A percentile compares a stretch with the other conserved stretches of the same genome.
phyloP scores from a whole-genome alignment of 1,284 basidiomycete genomes.

The Microbotryum lychnidis-dioicae region DNA sequence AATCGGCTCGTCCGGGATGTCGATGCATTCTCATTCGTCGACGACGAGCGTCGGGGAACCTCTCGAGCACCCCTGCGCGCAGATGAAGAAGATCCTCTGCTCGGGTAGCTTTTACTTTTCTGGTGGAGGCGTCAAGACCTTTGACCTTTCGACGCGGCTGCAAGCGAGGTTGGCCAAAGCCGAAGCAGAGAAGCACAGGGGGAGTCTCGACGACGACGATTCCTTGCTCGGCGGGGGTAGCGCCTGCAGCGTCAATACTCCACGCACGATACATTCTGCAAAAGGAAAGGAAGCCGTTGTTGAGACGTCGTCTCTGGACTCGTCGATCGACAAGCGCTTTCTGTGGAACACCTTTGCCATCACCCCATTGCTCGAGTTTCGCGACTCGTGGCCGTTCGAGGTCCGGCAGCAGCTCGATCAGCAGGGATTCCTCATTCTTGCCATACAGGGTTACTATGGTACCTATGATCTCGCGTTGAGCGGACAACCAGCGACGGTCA shows the following conservation, averaged over 20 bases:
- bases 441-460: constrained; percentile 87
- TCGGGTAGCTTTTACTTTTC: constrained; percentile 93
- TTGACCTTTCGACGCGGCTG: constrained; percentile 81
- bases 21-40: not conserved
- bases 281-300: constrained; percentile 64
- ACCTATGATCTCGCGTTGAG: constrained; percentile 58
- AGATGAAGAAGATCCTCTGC: constrained; percentile 82
- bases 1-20: too few relatives aligned
- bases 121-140: constrained; percentile 50
- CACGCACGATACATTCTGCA: too few relatives aligned
- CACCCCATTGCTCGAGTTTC: constrained; percentile 40
- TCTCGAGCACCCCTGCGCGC: constrained; percentile 81
- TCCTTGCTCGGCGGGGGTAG: constrained; percentile 41
- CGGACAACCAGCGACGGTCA: constrained; percentile 54
- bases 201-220: constrained; percentile 46
- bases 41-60: constrained; percentile 40
- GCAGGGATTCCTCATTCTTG: constrained; percentile 51
- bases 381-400: constrained; percentile 41
- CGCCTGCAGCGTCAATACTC: too few relatives aligned
- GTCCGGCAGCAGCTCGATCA: constrained; percentile 38
- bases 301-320: constrained; percentile 45
- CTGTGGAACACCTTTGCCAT: constrained; percentile 55
- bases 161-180: constrained; percentile 56
- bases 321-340: constrained; percentile 32
- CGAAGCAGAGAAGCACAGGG: constrained; percentile 31